These are phyloP conservation scores for Hypoxylon lenormandii DNA, from an alignment of 495 filamentous ascomycete species.

Conservation along the genomic window DNA sequence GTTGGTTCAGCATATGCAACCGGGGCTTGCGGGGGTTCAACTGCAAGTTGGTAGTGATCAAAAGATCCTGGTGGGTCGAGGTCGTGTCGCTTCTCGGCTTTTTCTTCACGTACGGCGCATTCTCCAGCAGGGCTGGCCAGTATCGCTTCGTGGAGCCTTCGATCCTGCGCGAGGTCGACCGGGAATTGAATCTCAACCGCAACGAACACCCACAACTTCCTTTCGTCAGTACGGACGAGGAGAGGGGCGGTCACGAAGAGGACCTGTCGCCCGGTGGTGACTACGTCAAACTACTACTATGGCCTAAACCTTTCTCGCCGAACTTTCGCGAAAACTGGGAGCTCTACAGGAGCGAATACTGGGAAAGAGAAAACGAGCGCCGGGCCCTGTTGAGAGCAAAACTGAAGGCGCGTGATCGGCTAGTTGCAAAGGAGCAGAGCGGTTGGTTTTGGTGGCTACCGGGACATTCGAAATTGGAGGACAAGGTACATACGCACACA, in stretches of 20 bases:
- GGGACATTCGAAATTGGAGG: conserved; percentile 49
- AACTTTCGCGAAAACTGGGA: conserved; percentile 99
- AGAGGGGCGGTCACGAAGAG: conserved; percentile 75
- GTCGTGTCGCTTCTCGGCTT: conserved; percentile 74
- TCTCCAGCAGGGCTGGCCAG: conserved; percentile 71
- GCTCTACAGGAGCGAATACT: conserved; percentile 89
- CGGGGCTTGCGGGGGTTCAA: conserved; percentile 91
- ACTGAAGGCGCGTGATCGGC: conserved; percentile 71
- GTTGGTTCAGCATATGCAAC: conserved; percentile 89
- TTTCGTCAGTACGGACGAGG: conserved; percentile 59
- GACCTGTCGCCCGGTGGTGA: conserved; percentile 90
- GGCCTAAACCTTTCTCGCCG: conserved; percentile 94
- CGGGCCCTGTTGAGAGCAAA: conserved; percentile 77
- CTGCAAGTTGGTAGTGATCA: conserved; percentile 90
- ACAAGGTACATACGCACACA: conserved; percentile 50
- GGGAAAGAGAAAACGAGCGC: conserved; percentile 95
- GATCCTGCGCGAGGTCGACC: conserved; percentile 64
- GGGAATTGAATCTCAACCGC: conserved; percentile 56
- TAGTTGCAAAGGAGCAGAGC: conserved; percentile 73
- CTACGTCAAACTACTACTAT: conserved; percentile 86
- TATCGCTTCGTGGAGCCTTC: conserved; percentile 74
- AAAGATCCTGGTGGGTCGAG: conserved; percentile 84
- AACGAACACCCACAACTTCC: conserved; percentile 59
- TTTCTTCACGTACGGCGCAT: conserved; percentile 79
- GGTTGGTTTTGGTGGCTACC: conserved; percentile 88